Evolutionary conservation across 495 filamentous ascomycete species (phyloP).

Genomic region (Tricharina praecox): DNA sequence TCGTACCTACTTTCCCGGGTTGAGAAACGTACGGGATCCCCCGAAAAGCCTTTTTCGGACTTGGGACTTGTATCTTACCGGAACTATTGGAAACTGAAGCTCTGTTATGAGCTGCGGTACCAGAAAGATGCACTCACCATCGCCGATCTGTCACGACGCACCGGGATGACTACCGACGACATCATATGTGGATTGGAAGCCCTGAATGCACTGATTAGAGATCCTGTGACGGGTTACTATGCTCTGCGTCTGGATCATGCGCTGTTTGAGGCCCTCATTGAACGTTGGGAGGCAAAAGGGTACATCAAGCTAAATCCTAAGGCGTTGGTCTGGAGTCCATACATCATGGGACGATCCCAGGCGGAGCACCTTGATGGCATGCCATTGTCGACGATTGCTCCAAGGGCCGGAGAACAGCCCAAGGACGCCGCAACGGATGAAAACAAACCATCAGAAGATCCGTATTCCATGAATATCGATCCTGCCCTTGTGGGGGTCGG

Average conservation of each 20-base stretch:
- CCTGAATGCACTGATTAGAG: conserved; percentile 69
- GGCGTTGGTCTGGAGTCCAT: conserved; percentile 87
- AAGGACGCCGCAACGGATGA: neutral
- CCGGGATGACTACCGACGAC: conserved; percentile 91
- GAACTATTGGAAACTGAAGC: conserved; percentile 82
- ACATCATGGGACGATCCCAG: conserved; percentile 83
- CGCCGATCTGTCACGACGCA: conserved; percentile 63
- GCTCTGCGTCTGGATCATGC: conserved; percentile 69
- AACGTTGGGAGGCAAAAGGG: conserved; percentile 67
- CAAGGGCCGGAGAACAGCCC: conserved; percentile 42
- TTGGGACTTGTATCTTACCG: conserved; percentile 95
- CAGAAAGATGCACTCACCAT: conserved; percentile 42
- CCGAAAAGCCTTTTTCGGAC: conserved; percentile 93
- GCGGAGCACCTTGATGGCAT: conserved; percentile 42
- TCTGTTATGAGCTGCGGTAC: conserved; percentile 62
- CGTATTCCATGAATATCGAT: neutral
- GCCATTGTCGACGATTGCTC: conserved; percentile 63
- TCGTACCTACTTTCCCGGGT: conserved; percentile 89
- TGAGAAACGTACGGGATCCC: conserved; percentile 86
- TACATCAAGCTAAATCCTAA: conserved; percentile 72
- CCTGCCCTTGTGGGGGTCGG: too few species aligned
- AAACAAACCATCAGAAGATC: neutral
- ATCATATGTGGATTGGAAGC: conserved; percentile 85
- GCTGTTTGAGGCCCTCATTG: conserved; percentile 70
- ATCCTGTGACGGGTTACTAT: conserved; percentile 74